These are phyloP conservation scores for Fagus sylvatica DNA, from an alignment of 306 rosid species.

Conservation along the genomic window DNA sequence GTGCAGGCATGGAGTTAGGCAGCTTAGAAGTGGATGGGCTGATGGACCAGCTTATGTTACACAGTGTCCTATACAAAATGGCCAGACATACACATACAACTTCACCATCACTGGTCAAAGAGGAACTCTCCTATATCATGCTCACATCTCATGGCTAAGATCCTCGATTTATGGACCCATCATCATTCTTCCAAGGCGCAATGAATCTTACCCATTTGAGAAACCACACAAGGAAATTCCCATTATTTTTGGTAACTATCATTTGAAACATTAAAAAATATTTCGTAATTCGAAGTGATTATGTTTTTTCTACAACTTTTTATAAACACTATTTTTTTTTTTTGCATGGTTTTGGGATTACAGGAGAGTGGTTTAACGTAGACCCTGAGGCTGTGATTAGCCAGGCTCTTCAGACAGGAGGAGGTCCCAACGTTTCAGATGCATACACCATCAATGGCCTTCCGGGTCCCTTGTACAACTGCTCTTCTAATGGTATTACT, in stretches of 20 bases:
- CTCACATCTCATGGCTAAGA: constrained; percentile 85
- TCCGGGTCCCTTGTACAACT: constrained; percentile 75
- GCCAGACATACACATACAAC: constrained; percentile 64
- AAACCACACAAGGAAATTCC: constrained; percentile 72
- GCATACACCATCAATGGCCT: constrained; percentile 82
- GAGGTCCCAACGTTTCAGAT: constrained; percentile 84
- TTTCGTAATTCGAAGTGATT: too few species aligned
- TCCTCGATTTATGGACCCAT: constrained; percentile 70
- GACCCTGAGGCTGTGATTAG: constrained; percentile 73
- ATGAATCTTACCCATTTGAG: constrained; percentile 66
- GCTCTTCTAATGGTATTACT: constrained; percentile 63
- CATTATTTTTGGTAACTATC: constrained; percentile 62
- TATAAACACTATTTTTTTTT: neutral
- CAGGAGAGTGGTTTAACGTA: constrained; percentile 91
- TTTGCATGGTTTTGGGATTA: constrained; percentile 13
- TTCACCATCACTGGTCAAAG: constrained; percentile 73
- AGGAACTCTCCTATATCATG: constrained; percentile 87
- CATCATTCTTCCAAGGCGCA: constrained; percentile 64
- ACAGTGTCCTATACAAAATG: constrained; percentile 81
- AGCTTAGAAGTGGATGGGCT: constrained; percentile 65
- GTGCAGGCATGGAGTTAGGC: constrained; percentile 79
- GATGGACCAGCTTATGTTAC: constrained; percentile 90
- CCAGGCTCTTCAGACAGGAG: constrained; percentile 81
- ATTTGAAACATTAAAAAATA: too few species aligned
- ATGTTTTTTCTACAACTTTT: neutral